Evolutionary conservation across 805 yeast species (phyloP).

Genomic region (Spathaspora girioi): DNA sequence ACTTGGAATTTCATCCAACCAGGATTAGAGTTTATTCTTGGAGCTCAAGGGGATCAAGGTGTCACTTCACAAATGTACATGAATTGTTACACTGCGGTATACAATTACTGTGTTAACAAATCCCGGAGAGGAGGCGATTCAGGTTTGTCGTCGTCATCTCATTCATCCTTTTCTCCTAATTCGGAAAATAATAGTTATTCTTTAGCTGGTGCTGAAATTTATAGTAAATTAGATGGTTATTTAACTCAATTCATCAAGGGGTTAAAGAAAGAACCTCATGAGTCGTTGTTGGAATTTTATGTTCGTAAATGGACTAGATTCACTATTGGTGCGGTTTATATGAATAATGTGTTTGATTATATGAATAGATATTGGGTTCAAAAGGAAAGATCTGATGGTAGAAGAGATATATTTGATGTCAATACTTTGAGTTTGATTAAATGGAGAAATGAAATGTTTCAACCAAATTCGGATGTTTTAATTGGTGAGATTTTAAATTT

Average conservation of each 20-base stretch:
- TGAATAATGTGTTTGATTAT: slow-evolving; percentile 92
- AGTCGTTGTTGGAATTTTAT: slow-evolving; percentile 75
- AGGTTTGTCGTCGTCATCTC: slow-evolving; percentile 3
- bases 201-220: slow-evolving; percentile 87
- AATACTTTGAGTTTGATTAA: slow-evolving; percentile 81
- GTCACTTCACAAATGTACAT: slow-evolving; percentile 72
- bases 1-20: slow-evolving; percentile 82
- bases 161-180: slow-evolving; percentile 9
- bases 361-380: slow-evolving; percentile 97
- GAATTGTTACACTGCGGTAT: slow-evolving; percentile 88
- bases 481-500: slow-evolving; percentile 71
- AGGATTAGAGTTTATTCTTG: slow-evolving; percentile 65
- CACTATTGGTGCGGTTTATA: slow-evolving; percentile 84
- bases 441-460: slow-evolving; percentile 85
- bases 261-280: slow-evolving; percentile 50
- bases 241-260: slow-evolving; percentile 55
- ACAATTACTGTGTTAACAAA: slow-evolving; percentile 85
- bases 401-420: slow-evolving; percentile 85
- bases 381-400: slow-evolving; percentile 91
- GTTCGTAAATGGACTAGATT: slow-evolving; percentile 86
- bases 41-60: slow-evolving; percentile 62
- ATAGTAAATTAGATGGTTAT: slow-evolving; percentile 65
- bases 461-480: slow-evolving; percentile 54
- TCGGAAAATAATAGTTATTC: slow-evolving; percentile 31
- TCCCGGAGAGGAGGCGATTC: slow-evolving; percentile 39